Evolutionary conservation across 2,329 filamentous ascomycete species (phyloP).

Genomic region (Neofusicoccum sp.): DNA sequence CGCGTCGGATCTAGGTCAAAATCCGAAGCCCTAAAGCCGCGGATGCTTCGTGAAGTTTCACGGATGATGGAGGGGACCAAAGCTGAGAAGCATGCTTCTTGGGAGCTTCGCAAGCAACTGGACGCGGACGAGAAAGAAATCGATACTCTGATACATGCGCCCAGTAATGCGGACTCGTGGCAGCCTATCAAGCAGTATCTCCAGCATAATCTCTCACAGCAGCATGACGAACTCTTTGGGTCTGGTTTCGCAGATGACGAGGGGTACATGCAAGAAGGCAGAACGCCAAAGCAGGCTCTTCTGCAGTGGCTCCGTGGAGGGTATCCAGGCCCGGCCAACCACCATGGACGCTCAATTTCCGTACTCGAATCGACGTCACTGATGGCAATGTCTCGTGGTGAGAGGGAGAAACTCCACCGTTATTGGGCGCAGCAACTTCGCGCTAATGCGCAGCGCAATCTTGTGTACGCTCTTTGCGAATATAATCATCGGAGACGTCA

Average conservation of each 20-base stretch:
- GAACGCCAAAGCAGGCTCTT: not conserved
- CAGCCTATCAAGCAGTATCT: conserved; percentile 13
- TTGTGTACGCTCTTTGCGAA: not conserved
- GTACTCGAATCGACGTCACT: not conserved
- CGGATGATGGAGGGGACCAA: conserved; percentile 39
- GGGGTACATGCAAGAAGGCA: not conserved
- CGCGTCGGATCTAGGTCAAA: conserved; percentile 64
- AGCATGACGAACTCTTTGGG: not conserved
- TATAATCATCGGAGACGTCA: not conserved
- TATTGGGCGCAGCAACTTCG: conserved; percentile 20
- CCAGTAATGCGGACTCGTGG: conserved; percentile 9
- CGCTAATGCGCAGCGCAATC: not conserved
- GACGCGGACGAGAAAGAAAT: conserved; percentile 27
- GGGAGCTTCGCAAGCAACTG: conserved; percentile 28
- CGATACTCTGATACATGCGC: conserved; percentile 19
- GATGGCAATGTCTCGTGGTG: conserved; percentile 16
- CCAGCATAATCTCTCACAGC: not conserved
- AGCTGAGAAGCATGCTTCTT: conserved; percentile 40
- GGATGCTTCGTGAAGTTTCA: conserved; percentile 51
- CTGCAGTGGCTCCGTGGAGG: not conserved
- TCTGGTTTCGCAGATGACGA: not conserved
- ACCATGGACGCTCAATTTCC: not conserved
- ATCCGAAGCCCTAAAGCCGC: conserved; percentile 52
- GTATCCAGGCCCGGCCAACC: too few relatives aligned
- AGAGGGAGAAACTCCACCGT: conserved; percentile 20